Conservation (phyloP, 2,329 filamentous ascomycete genomes). For the Hypoxylon sp. region DNA sequence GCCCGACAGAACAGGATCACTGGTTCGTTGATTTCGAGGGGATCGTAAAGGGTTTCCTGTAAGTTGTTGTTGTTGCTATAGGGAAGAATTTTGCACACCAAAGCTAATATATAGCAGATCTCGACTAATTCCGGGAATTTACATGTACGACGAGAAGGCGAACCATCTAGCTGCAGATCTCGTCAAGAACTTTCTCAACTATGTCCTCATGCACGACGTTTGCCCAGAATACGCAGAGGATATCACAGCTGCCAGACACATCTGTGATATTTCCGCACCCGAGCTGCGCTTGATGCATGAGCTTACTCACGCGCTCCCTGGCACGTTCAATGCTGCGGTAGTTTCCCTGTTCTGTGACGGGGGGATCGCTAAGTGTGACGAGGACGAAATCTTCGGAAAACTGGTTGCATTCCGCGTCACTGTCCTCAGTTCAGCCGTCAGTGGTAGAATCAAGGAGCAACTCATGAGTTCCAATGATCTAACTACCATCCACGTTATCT, state of each 20-base stretch:
- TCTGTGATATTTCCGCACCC: conserved; percentile 72
- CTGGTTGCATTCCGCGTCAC: conserved; percentile 56
- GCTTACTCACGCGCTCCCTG: conserved; percentile 68
- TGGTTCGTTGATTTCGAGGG: conserved; percentile 85
- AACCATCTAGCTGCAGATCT: conserved; percentile 71
- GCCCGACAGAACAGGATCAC: conserved; percentile 57
- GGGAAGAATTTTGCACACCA: conserved; percentile 2
- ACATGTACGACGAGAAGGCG: conserved; percentile 61
- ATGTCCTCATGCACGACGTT: conserved; percentile 83
- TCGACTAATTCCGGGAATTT: conserved; percentile 63
- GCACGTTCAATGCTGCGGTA: conserved; percentile 81
- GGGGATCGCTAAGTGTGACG: conserved; percentile 39
- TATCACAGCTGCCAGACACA: conserved; percentile 68
- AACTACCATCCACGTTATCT: conserved; percentile 51
- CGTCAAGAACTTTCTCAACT: conserved; percentile 87
- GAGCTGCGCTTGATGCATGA: conserved; percentile 71
- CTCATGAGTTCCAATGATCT: conserved; percentile 37
- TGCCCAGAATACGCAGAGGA: conserved; percentile 81
- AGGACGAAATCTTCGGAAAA: conserved; percentile 52
- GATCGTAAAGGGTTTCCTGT: conserved; percentile 82
- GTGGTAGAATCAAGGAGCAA: conserved; percentile 46
- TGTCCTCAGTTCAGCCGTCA: conserved; percentile 45
- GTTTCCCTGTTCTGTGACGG: conserved; percentile 68
- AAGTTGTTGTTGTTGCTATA: conserved; percentile 46
- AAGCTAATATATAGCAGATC: conserved; percentile 53